Percentiles rank a stretch among this genome's conserved stretches.
phyloP scores from a whole-genome alignment of 345 rosid species.

The Eucalyptus microcorys region DNA sequence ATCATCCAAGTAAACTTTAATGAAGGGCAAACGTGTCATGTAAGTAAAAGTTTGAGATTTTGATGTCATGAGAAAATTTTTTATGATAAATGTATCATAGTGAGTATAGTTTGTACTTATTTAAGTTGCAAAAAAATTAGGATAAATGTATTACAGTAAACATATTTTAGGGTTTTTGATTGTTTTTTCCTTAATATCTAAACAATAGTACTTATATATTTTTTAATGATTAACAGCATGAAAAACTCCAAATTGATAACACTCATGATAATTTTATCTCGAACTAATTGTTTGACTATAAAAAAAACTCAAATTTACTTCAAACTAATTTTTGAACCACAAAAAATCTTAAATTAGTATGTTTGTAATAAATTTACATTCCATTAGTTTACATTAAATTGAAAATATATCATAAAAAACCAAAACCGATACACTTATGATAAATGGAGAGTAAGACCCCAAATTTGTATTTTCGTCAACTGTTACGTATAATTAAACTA shows the following conservation, averaged over 20 bases:
- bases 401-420: accelerated
- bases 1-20: too few species aligned
- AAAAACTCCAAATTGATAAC: too few species aligned
- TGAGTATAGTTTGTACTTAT: too few species aligned
- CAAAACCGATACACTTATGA: accelerated
- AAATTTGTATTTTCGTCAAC: accelerated
- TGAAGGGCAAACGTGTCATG: accelerated
- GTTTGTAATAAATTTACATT: too few species aligned
- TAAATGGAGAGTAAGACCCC: accelerated
- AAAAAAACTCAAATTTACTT: too few species aligned
- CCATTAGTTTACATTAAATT: too few species aligned
- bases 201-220: neutral
- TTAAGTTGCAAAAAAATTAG: neutral
- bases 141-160: accelerated
- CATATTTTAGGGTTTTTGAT: neutral
- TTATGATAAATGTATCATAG: neutral
- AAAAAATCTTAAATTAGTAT: too few species aligned
- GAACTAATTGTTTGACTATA: too few species aligned
- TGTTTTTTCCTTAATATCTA: neutral
- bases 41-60: too few species aligned
- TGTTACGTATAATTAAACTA: too few species aligned
- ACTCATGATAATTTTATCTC: accelerated
- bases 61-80: accelerated
- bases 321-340: too few species aligned
- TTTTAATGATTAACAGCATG: too few species aligned